These are phyloP conservation scores for Pontederia crassipes DNA, from an alignment of 176 grass and related monocot genomes.

Conservation along the genomic window DNA sequence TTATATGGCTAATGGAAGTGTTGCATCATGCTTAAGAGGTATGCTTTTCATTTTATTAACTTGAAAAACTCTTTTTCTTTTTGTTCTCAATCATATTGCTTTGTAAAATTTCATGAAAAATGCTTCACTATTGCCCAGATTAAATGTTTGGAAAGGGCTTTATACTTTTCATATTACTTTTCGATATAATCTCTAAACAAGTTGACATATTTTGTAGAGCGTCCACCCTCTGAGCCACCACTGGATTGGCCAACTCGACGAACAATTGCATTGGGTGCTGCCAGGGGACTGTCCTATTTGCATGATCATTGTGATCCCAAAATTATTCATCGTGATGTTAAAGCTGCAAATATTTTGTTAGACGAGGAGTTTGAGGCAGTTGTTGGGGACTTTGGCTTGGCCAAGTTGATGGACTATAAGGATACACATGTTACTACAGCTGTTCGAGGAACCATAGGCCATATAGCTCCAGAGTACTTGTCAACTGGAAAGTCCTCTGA, in stretches of 20 bases:
- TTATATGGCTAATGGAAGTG: slow-evolving; percentile 18
- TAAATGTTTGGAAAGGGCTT: not conserved
- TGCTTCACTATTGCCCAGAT: not conserved
- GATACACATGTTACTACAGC: slow-evolving; percentile 15
- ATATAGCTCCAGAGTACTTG: slow-evolving; percentile 14
- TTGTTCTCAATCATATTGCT: not conserved
- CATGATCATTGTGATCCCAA: slow-evolving; percentile 20
- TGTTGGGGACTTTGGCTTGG: slow-evolving; percentile 14
- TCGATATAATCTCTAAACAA: not conserved
- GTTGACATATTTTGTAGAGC: not conserved
- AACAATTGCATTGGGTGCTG: slow-evolving; percentile 7
- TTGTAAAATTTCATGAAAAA: not conserved
- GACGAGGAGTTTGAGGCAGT: slow-evolving; percentile 16
- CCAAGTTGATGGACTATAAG: slow-evolving; percentile 17
- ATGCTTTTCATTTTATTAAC: not conserved
- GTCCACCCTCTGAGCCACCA: slow-evolving; percentile 10
- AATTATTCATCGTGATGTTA: slow-evolving; percentile 14
- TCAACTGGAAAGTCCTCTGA: slow-evolving; percentile 15
- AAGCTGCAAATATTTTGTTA: slow-evolving; percentile 18
- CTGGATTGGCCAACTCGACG: slow-evolving; percentile 11
- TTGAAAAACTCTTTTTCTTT: not conserved
- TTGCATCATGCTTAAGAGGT: slow-evolving; percentile 17
- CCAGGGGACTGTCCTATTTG: slow-evolving; percentile 10
- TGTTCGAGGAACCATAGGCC: slow-evolving; percentile 10
- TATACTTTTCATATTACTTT: not conserved